A percentile compares a stretch with the other conserved stretches of the same genome.
Conservation (phyloP, 352 stramenopile species). For the Thraustochytrium striatum region DNA sequence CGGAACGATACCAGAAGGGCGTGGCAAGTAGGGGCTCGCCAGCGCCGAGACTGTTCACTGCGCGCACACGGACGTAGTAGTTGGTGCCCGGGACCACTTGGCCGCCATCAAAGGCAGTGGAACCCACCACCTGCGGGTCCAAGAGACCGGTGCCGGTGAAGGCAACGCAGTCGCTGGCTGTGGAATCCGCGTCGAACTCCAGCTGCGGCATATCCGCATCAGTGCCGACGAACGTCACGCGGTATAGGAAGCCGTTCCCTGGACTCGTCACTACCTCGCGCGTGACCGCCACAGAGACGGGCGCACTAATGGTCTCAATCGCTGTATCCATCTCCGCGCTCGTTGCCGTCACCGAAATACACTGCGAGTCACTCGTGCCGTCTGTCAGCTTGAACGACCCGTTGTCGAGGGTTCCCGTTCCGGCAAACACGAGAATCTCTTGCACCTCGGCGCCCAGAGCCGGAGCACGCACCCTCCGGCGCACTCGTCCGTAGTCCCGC, state of each 20-base stretch:
- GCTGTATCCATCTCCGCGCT: constrained; percentile 63
- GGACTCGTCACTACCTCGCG: constrained; percentile 59
- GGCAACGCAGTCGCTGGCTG: neutral
- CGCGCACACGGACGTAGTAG: constrained; percentile 82
- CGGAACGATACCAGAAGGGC: constrained; percentile 54
- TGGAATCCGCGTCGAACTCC: constrained; percentile 48
- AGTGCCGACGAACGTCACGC: constrained; percentile 78
- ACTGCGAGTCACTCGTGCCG: constrained; percentile 55
- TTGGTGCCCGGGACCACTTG: constrained; percentile 67
- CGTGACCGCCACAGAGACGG: constrained; percentile 64
- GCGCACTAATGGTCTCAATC: constrained; percentile 68
- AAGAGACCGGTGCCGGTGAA: neutral
- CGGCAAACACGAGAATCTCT: constrained; percentile 1
- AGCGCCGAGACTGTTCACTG: constrained; percentile 75
- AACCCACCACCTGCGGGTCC: constrained; percentile 36
- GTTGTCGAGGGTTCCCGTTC: neutral
- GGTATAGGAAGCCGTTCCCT: constrained; percentile 63
- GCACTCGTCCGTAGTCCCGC: neutral
- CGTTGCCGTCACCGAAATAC: constrained; percentile 66
- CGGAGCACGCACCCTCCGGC: neutral
- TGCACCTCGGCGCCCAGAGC: constrained; percentile 18
- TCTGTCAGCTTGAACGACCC: constrained; percentile 46
- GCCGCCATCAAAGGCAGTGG: constrained; percentile 71
- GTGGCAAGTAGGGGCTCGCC: constrained; percentile 58
- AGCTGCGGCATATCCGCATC: constrained; percentile 60